phyloP scores from a whole-genome alignment of 257 asterid genomes.

The Gentiana straminea region DNA sequence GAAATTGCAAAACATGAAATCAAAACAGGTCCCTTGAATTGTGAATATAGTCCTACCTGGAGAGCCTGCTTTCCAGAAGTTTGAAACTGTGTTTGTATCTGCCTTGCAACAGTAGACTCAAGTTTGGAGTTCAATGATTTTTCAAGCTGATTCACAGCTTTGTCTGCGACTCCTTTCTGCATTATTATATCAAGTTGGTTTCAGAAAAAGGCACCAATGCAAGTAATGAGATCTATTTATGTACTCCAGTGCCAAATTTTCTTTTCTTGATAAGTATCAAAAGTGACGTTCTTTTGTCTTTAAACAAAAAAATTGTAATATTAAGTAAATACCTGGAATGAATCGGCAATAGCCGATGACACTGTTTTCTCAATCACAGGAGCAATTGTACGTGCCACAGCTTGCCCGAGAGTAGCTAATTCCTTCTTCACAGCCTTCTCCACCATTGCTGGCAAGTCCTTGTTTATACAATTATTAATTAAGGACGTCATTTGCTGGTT shows the following conservation, averaged over 20 bases:
- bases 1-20: neutral
- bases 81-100: conserved; percentile 83
- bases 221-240: too few species aligned
- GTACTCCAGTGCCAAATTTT: too few species aligned
- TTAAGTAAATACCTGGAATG: conserved; percentile 57
- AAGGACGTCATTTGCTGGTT: conserved; percentile 50
- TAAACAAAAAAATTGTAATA: too few species aligned
- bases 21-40: neutral
- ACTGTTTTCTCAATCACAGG: conserved; percentile 74
- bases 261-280: too few species aligned
- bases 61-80: conserved; percentile 96
- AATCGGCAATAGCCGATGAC: conserved; percentile 51
- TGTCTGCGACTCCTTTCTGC: conserved; percentile 97
- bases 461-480: conserved; percentile 58
- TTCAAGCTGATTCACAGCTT: conserved; percentile 81
- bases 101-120: conserved; percentile 73
- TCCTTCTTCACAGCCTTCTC: conserved; percentile 84
- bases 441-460: conserved; percentile 62
- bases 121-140: conserved; percentile 79
- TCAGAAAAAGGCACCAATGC: too few species aligned
- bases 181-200: conserved; percentile 17
- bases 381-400: conserved; percentile 60
- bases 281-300: too few species aligned
- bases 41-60: conserved; percentile 39
- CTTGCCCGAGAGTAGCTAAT: conserved; percentile 55